Conservation (phyloP, 2,329 filamentous ascomycete species). For the Colletotrichum simmondsii region DNA sequence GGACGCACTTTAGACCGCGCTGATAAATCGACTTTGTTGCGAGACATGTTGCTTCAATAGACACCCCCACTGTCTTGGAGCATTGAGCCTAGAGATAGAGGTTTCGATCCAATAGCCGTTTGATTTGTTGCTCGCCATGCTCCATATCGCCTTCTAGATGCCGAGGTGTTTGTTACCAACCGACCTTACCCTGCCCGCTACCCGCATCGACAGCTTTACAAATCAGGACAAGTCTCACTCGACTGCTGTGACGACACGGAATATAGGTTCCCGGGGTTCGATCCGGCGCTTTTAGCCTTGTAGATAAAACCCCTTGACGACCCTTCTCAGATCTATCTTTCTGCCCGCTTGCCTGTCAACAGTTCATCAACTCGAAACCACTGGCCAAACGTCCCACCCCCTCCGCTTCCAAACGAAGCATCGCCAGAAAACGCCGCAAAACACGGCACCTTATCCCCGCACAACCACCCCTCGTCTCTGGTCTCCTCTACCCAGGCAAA, state of each 20-base stretch:
- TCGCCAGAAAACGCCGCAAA: not conserved
- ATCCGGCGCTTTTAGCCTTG: slow-evolving; percentile 3
- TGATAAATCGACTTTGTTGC: not conserved
- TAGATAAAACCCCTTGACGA: slow-evolving; percentile 12
- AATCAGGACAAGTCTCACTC: not conserved
- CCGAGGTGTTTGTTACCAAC: not conserved
- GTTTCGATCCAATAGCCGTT: no score
- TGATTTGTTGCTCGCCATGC: not conserved
- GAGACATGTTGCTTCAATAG: not conserved
- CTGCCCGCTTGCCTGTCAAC: slow-evolving; percentile 3
- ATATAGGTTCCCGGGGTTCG: not conserved
- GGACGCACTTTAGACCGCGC: not conserved
- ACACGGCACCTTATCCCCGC: not conserved
- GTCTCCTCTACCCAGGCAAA: not conserved
- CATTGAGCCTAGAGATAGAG: not conserved
- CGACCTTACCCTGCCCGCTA: no score
- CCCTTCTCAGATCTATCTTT: not conserved
- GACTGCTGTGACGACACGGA: not conserved
- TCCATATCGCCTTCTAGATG: not conserved
- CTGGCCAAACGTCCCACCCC: not conserved
- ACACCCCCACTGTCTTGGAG: not conserved
- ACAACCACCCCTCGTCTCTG: not conserved
- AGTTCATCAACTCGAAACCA: slow-evolving; percentile 24
- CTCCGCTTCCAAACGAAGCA: not conserved
- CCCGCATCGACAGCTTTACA: not conserved